Base-by-base conservation (phyloP, 1,284 basidiomycete species). In the Trichosporon coremiiforme region DNA sequence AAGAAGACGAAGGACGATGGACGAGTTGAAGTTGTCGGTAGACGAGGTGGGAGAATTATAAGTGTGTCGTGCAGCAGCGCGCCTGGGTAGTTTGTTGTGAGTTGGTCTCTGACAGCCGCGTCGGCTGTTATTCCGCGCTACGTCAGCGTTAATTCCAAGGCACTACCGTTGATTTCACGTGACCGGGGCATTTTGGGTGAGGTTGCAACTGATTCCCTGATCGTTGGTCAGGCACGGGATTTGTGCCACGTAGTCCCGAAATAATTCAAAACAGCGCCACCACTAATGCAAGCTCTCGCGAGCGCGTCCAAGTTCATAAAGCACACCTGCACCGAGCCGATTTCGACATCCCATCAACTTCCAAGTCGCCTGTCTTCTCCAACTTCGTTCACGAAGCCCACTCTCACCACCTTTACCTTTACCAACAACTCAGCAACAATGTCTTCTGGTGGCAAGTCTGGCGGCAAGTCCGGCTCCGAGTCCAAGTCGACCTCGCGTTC, bases 401-500 rank as follows among this genome's bases (percentile, higher is more conserved):
- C 29, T 29, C 22, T 33, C 66, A 67, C 50, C 50, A 25, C 15
- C 38, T 38, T 31, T 29, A 33, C 66, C 55, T 6, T 35, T 35
- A 41, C 57, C 47, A 22, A 65, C 57, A 55, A 47, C 65, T 64
- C 74, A 67, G 77, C 72, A 69, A 84, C 77, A 85, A 88, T 85
- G 86, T 86, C 85, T 75, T 77, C 86, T 70, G 86, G 84, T 81
- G 87, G 85, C 73, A 86, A 85, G 77, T 77, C 76, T 76, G 84
- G 85, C 76, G 85, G 85, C 77, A 86, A 85, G 79, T 82, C 84
- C 73, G 84, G 84, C 73, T 78, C 82, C 73, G 81, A 83, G 74
- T 75, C 84, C 83, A 87, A 87, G 84, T 82, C 85, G 67, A 83
- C 89, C 76, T 92, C 92, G 57, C 90, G 93, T 75, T 94, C 93